Percentiles rank a stretch among this genome's conserved stretches.
These are phyloP conservation scores for Neopestalotiopsis clavispora DNA, from an alignment of 2,329 filamentous ascomycete genomes.

Conservation along the genomic window DNA sequence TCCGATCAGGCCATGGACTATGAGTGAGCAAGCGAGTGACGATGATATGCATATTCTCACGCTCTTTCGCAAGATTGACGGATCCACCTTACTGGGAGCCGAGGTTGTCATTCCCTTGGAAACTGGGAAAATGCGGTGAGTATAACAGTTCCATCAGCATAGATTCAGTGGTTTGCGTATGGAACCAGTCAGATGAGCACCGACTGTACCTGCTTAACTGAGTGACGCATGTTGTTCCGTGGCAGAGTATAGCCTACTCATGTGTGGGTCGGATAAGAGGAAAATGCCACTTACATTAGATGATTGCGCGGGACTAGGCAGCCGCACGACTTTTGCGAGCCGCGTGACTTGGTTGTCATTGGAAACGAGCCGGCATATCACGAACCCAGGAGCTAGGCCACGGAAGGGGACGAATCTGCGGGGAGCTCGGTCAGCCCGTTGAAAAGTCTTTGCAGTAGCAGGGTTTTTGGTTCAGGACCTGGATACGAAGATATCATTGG, in stretches of 20 bases:
- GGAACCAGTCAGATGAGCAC: background rate
- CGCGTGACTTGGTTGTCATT: background rate
- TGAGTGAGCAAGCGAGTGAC: background rate
- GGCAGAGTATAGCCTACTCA: background rate
- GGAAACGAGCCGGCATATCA: background rate
- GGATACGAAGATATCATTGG: background rate
- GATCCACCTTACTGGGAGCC: background rate
- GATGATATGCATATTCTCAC: background rate
- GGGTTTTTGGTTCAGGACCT: background rate
- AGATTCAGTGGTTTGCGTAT: background rate
- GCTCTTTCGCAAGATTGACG: background rate
- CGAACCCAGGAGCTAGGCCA: background rate
- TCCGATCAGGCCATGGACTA: background rate
- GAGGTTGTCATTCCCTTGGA: background rate
- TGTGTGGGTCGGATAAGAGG: background rate
- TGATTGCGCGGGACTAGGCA: background rate
- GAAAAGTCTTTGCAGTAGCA: background rate
- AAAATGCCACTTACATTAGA: background rate
- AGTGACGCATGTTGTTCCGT: background rate
- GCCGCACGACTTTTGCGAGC: background rate
- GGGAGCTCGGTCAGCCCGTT: background rate
- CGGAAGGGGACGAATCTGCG: background rate
- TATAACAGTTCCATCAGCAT: background rate
- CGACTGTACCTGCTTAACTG: background rate
- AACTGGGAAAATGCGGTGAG: background rate